Base-by-base conservation (phyloP, 352 stramenopile species). In the Pseudoperonospora humuli region DNA sequence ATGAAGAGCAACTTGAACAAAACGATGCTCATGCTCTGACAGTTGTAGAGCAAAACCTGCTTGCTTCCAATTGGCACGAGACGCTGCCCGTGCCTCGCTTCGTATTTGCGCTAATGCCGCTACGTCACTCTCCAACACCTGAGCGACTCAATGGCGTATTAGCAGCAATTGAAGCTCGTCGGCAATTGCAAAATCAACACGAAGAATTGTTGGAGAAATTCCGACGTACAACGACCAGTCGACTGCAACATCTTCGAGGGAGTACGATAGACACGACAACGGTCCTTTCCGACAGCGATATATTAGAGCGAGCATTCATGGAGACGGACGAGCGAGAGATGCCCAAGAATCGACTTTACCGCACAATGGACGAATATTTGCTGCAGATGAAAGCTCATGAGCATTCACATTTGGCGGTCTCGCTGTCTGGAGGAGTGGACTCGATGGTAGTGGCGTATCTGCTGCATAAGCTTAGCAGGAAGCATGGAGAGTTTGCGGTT, bases 361-460 rank as follows among this genome's bases (percentile, higher is more conserved):
- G 55, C 18, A 49, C 67, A 0, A 89, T 94, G 67, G 58, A 90
- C 50, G 62, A 71, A 42, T 95, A 84, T 39, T 45, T 94, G 5
- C 41, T 53, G 2, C 33, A 55, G 23, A 78, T 84, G 69, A 54
- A 64, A 27, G 67, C 65, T 10, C 27, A 26, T 3, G 34, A 59
- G 21, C 54, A 69, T 41, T 56, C 70, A 11, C 54, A 79, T 44
- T 32, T 92, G 24, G 86, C 93, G 19, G 80, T 98, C 6, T 97
- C 87, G 27, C 67, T 98, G 15, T 97, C 89, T 5, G 93, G 93
- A 34, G 92, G 92, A 41, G 96, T 99, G 13, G 96, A 99, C 68
- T 98, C 89, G 39, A 99, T 99, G 96, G 96, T 98, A 13, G 88
- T 98, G 50, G 87, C 88, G 29, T 84, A 93, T 49, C 67, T 96